A percentile compares a stretch with the other conserved stretches of the same genome.
Evolutionary conservation across 768 basidiomycete species (phyloP).

Genomic region (Boletus fagicola): DNA sequence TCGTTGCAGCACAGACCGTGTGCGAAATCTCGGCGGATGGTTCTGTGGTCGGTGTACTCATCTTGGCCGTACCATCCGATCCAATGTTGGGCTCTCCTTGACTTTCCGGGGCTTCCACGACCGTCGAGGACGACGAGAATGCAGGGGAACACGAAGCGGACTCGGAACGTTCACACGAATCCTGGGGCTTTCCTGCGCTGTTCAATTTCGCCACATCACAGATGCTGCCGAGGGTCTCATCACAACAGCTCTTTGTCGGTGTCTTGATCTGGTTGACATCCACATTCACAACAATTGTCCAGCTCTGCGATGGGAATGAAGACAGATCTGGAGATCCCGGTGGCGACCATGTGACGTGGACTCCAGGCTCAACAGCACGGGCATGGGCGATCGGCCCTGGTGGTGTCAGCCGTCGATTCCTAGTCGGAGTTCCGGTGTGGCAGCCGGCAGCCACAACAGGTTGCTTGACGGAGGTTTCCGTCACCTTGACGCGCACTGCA

Average conservation of each 20-base stretch:
- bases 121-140: background rate
- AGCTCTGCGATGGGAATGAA: constrained; percentile 7
- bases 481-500: background rate
- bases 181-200: background rate
- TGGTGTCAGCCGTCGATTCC: background rate
- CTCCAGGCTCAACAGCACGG: accelerated
- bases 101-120: background rate
- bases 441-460: background rate
- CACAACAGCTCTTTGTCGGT: background rate
- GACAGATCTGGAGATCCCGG: background rate
- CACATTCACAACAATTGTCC: background rate
- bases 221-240: background rate
- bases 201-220: too few relatives aligned
- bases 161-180: background rate
- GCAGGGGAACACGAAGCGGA: background rate
- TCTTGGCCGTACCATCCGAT: background rate
- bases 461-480: background rate
- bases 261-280: background rate
- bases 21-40: background rate
- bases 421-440: background rate
- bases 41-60: background rate
- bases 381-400: background rate
- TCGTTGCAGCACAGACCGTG: background rate
- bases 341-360: background rate
- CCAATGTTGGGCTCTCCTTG: background rate